These are phyloP conservation scores for Mycotypha africana DNA, from an alignment of 371 early-diverging fungal species.

Conservation along the genomic window DNA sequence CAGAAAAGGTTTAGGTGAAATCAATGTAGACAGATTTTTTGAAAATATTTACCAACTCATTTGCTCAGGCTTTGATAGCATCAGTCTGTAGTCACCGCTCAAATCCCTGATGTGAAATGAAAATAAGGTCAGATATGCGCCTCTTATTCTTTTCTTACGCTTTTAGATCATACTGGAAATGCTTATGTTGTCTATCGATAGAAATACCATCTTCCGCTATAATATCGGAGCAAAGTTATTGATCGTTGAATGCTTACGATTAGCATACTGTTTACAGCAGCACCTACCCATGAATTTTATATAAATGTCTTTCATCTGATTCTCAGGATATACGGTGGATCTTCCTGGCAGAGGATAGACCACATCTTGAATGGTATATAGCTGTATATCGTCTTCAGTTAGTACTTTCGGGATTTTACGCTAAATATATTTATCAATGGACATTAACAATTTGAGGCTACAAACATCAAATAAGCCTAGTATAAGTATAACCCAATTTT, in stretches of 20 bases:
- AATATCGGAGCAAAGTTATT: not conserved
- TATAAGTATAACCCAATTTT: no score
- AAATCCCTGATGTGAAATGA: constrained; percentile 42
- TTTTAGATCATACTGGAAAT: constrained; percentile 27
- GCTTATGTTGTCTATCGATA: constrained; percentile 33
- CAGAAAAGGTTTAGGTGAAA: not conserved
- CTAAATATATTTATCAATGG: constrained; percentile 20
- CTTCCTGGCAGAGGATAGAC: constrained; percentile 91
- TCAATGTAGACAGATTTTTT: no score
- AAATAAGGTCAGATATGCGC: not conserved
- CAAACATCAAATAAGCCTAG: no score
- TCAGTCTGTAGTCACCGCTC: constrained; percentile 75
- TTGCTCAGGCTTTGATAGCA: constrained; percentile 48
- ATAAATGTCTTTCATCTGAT: constrained; percentile 67
- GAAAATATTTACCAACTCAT: constrained; percentile 33
- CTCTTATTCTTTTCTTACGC: no score
- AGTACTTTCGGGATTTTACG: constrained; percentile 43
- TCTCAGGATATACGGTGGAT: constrained; percentile 71
- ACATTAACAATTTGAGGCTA: no score
- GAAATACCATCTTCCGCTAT: constrained; percentile 21
- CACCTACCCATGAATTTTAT: constrained; percentile 60
- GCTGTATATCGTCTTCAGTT: constrained; percentile 60
- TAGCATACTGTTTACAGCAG: no score
- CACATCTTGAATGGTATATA: constrained; percentile 80
- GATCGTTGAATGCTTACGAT: not conserved